These are phyloP conservation scores for Blastobotrys serpentis DNA, from an alignment of 1,139 yeast genomes.

Conservation along the genomic window DNA sequence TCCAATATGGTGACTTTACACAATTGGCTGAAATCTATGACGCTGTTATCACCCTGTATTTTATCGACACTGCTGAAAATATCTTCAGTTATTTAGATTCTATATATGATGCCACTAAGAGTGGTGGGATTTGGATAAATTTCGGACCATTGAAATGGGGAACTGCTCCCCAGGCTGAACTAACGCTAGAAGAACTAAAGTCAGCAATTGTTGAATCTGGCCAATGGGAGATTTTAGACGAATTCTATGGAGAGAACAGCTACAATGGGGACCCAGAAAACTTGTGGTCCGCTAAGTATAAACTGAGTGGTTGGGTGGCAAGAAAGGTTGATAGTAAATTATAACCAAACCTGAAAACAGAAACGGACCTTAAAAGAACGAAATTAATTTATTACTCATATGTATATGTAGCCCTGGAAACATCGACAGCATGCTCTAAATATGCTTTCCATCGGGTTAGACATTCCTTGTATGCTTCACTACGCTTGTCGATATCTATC, in stretches of 20 bases:
- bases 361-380: neutral
- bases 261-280: constrained; percentile 34
- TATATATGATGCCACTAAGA: constrained; percentile 49
- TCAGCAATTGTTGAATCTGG: constrained; percentile 54
- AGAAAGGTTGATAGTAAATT: constrained; percentile 10
- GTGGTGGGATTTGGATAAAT: constrained; percentile 71
- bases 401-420: constrained; percentile 9
- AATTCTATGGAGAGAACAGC: constrained; percentile 32
- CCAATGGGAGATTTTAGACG: constrained; percentile 52
- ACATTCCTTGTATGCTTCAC: constrained; percentile 47
- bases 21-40: constrained; percentile 26
- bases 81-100: constrained; percentile 67
- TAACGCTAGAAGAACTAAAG: constrained; percentile 62
- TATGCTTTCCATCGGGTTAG: constrained; percentile 29
- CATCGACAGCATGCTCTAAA: constrained; percentile 19
- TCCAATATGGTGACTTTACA: constrained; percentile 67
- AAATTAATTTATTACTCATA: constrained; percentile 2
- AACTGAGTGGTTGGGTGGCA: constrained; percentile 34
- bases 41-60: constrained; percentile 64
- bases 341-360: neutral
- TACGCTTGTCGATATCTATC: constrained; percentile 57
- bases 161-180: constrained; percentile 75
- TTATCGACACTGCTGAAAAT: constrained; percentile 86
- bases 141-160: constrained; percentile 89
- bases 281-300: constrained; percentile 33